A percentile compares a stretch with the other conserved stretches of the same genome.
Conservation (phyloP, 202 grass and related monocot genomes). For the Elaeis oleifera region DNA sequence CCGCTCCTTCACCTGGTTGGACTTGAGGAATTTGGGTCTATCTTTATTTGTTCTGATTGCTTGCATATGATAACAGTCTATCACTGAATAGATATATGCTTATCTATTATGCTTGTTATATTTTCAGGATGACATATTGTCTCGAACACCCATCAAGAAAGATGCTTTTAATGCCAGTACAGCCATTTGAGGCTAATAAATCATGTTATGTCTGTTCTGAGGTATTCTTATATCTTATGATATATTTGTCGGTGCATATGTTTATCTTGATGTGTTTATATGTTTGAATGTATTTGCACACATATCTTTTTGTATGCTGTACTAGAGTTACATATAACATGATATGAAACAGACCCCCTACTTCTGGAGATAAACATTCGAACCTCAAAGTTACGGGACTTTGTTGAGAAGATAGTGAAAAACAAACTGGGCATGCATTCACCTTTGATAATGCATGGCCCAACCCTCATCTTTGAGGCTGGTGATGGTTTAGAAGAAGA, state of each 20-base stretch:
- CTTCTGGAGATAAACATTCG: slow-evolving; percentile 74
- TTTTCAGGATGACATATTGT: slow-evolving; percentile 97
- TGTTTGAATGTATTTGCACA: neutral
- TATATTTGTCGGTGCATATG: neutral
- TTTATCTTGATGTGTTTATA: slow-evolving; percentile 2
- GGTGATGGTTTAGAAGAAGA: slow-evolving; percentile 83
- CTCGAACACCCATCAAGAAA: slow-evolving; percentile 88
- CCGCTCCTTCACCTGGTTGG: too few species aligned
- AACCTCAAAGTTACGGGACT: slow-evolving; percentile 63
- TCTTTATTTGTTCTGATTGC: too few species aligned
- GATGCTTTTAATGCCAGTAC: slow-evolving; percentile 90
- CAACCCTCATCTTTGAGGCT: slow-evolving; percentile 73
- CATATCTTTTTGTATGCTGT: neutral
- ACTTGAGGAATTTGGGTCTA: too few species aligned
- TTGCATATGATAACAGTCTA: too few species aligned
- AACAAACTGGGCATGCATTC: slow-evolving; percentile 90
- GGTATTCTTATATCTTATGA: slow-evolving; percentile 38
- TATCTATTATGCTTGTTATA: slow-evolving; percentile 16
- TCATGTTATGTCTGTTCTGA: slow-evolving; percentile 99
- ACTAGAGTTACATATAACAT: neutral
- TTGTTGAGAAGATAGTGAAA: slow-evolving; percentile 85
- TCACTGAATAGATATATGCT: neutral
- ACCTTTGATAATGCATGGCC: slow-evolving; percentile 83
- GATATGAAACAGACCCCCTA: slow-evolving; percentile 51
- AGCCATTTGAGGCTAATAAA: slow-evolving; percentile 84